Percentiles rank a stretch among this genome's conserved stretches.
Evolutionary conservation across 345 rosid species (phyloP).

Genomic region (Chamaenerion angustifolium): DNA sequence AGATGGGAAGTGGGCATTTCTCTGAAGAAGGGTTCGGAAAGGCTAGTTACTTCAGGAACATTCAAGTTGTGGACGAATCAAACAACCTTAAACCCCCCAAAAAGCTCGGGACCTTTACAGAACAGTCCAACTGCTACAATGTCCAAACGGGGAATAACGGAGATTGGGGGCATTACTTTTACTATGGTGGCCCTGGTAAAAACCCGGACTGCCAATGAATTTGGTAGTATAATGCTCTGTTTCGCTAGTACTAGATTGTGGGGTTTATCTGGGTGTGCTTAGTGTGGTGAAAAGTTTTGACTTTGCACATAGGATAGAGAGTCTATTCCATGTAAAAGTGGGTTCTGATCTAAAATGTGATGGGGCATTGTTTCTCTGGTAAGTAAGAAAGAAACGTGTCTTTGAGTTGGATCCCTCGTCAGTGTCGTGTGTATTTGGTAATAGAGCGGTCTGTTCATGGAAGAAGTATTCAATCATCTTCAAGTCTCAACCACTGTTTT

Average conservation of each 20-base stretch:
- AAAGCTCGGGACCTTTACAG: conserved; percentile 29
- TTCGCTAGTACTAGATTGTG: too few species aligned
- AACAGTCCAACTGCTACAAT: conserved; percentile 35
- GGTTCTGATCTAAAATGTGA: neutral
- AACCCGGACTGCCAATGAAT: conserved; percentile 29
- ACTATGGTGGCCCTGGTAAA: conserved; percentile 41
- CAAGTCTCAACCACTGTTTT: too few species aligned
- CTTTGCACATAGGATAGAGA: conserved; percentile 3
- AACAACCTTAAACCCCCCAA: conserved; percentile 39
- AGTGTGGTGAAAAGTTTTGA: neutral
- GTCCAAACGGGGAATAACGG: conserved; percentile 28
- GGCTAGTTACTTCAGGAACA: conserved; percentile 34
- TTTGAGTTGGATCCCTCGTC: neutral
- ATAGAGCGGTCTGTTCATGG: neutral
- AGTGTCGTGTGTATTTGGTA: too few species aligned
- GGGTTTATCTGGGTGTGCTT: too few species aligned
- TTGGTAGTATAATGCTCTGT: too few species aligned
- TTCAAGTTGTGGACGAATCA: conserved; percentile 35
- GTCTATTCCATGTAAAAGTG: neutral
- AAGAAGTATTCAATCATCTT: too few species aligned
- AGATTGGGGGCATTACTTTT: conserved; percentile 44
- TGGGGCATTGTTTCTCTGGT: conserved; percentile 1
- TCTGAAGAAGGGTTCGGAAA: conserved; percentile 44
- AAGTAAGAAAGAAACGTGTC: neutral
- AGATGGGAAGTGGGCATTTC: conserved; percentile 43